These are phyloP conservation scores for Sugiyamaella neomexicana DNA, from an alignment of 1,139 yeast genomes.

Conservation along the genomic window DNA sequence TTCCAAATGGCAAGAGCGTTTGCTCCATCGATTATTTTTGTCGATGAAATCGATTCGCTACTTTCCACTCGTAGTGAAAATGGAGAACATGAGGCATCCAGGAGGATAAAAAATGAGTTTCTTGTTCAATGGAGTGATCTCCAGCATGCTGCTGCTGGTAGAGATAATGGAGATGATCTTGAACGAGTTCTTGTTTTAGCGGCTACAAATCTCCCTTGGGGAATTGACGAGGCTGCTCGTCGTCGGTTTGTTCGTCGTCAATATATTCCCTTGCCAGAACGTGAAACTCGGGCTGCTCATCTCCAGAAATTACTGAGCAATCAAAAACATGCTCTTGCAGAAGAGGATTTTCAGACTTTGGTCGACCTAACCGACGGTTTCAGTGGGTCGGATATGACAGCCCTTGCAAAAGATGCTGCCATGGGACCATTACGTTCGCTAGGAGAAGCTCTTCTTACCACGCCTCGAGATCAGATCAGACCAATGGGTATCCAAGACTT, in stretches of 20 bases:
- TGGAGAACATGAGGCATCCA: slow-evolving; percentile 88
- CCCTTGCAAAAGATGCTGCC: slow-evolving; percentile 95
- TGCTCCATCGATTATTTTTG: slow-evolving; percentile 92
- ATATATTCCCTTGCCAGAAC: slow-evolving; percentile 92
- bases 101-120: slow-evolving; percentile 92
- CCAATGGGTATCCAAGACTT: slow-evolving; percentile 79
- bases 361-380: slow-evolving; percentile 72
- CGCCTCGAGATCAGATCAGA: slow-evolving; percentile 83
- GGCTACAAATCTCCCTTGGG: slow-evolving; percentile 97
- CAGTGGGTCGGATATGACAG: slow-evolving; percentile 93
- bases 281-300: slow-evolving; percentile 75
- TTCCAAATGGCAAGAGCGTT: slow-evolving; percentile 81
- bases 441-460: slow-evolving; percentile 82
- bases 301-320: slow-evolving; percentile 65
- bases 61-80: slow-evolving; percentile 76
- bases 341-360: slow-evolving; percentile 60
- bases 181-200: slow-evolving; percentile 87
- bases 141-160: slow-evolving; percentile 90
- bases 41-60: slow-evolving; percentile 93
- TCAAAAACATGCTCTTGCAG: slow-evolving; percentile 68
- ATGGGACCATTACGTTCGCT: slow-evolving; percentile 94
- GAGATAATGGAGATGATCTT: slow-evolving; percentile 50
- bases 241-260: slow-evolving; percentile 91
- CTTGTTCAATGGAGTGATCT: slow-evolving; percentile 94
- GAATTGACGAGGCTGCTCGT: slow-evolving; percentile 96